Percentiles rank a stretch among this genome's conserved stretches.
phyloP scores from a whole-genome alignment of 2,329 filamentous ascomycete genomes.

The Akanthomyces uredinophilus region DNA sequence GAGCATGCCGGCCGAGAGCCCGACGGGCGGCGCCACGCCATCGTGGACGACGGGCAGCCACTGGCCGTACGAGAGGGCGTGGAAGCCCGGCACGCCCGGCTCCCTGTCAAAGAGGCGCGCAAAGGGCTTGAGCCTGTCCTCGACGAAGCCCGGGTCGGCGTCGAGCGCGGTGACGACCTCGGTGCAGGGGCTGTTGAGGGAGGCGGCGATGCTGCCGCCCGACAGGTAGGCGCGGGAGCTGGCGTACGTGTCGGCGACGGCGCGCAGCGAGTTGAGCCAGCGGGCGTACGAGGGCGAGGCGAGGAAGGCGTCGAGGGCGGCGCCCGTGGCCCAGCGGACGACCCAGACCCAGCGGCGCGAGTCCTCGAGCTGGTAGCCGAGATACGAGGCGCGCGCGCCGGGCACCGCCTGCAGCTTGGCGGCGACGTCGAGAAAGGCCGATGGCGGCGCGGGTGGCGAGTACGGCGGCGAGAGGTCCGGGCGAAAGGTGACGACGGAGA shows the following conservation, averaged over 20 bases:
- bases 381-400: conserved; percentile 29
- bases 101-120: conserved; percentile 21
- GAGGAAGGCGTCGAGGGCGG: conserved; percentile 35
- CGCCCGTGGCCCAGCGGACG: conserved; percentile 30
- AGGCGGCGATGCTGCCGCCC: conserved; percentile 22
- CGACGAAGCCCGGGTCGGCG: conserved; percentile 27
- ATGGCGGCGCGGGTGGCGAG: conserved; percentile 23
- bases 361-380: conserved; percentile 31
- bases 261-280: conserved; percentile 34
- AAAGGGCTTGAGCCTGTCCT: conserved; percentile 27
- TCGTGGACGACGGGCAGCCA: conserved; percentile 27
- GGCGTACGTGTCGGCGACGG: conserved; percentile 23
- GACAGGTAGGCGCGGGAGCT: conserved; percentile 22
- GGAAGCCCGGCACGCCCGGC: conserved; percentile 24
- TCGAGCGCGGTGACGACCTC: conserved; percentile 34
- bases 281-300: conserved; percentile 36
- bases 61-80: conserved; percentile 29
- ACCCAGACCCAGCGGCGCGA: conserved; percentile 28
- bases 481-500: conserved; percentile 29
- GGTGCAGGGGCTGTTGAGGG: conserved; percentile 32
- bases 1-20: conserved; percentile 28
- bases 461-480: conserved; percentile 18
- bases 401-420: conserved; percentile 27
- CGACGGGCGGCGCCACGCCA: conserved; percentile 24
- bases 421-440: conserved; percentile 24